Evolutionary conservation across 2,329 filamentous ascomycete species (phyloP), one percentile per base, ranked within the genome.

Genomic region (Xylariaceae sp.): DNA sequence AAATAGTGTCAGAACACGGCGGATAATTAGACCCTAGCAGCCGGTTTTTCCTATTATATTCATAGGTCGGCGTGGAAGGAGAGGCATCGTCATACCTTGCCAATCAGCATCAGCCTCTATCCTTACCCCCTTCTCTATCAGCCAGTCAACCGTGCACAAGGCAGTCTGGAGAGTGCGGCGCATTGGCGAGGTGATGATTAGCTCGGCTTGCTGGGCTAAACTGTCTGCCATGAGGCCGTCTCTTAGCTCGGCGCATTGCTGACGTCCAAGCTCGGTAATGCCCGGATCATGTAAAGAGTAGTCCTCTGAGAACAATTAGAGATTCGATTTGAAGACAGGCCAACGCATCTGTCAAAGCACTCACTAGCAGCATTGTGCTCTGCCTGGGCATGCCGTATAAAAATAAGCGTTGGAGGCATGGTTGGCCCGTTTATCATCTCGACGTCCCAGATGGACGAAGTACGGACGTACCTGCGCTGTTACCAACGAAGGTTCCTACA

Each of bases 371-470:
- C 70, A 55, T 83, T 83, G 66, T 83, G 80, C n/a, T 75, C 65
- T 8, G 76, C 80, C 71, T 97, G 89, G 15, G 89, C 92, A 78
- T 97, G 92, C 62, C 92, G 88, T 65, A 96, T 86, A 65, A 97
- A 77, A 61, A 97, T 88, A 55, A 96, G 63, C 0, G 74, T 80
- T 1, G 79, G 79, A 48, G 79, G 65, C 80, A 83, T 82, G 18
- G 34, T 45, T 37, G 3, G 29, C 9, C 22, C 7, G 8, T 16
- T 16, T 37, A 12, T 5, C 9, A 37, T 37, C 15, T 12, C n/a
- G 15, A 37, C n/a, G 15, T 16, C 16, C 16, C 6, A 5, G 9
- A 34, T 10, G 3, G n/a, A n/a, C n/a, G n/a, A n/a, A n/a, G n/a
- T n/a, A n/a, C n/a, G n/a, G n/a, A n/a, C n/a, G n/a, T n/a, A n/a